A percentile compares a stretch with the other conserved stretches of the same genome.
These are phyloP conservation scores for Cystobasidiaceae sp. DNA, from an alignment of 1,284 basidiomycete genomes.

Conservation along the genomic window DNA sequence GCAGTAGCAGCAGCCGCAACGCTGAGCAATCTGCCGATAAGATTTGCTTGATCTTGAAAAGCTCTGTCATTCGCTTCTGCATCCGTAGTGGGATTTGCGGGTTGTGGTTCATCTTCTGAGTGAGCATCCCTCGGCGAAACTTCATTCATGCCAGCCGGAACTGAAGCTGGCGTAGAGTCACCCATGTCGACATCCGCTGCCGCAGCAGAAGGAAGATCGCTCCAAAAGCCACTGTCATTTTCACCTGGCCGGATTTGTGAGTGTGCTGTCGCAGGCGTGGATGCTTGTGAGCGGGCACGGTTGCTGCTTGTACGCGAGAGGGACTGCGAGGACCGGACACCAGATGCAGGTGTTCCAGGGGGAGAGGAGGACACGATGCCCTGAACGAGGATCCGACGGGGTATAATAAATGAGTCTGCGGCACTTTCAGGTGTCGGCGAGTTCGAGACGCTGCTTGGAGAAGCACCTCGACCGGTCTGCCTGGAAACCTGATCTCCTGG, in stretches of 20 bases:
- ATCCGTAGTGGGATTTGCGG: not conserved
- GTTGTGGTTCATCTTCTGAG: not conserved
- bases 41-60: conserved; percentile 18
- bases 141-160: no score
- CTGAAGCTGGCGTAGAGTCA: no score
- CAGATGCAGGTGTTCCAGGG: not conserved
- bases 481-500: no score
- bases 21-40: conserved; percentile 25
- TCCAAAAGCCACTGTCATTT: no score
- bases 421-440: not conserved
- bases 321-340: not conserved
- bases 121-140: no score
- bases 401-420: not conserved
- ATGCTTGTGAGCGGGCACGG: no score
- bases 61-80: not conserved
- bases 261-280: no score
- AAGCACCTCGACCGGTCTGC: no score
- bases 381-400: conserved; percentile 23
- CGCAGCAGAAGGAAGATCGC: no score
- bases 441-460: not conserved
- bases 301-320: not conserved
- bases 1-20: conserved; percentile 32
- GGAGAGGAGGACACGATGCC: conserved; percentile 17
- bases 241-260: no score
- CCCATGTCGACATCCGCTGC: no score